Evolutionary conservation across 495 filamentous ascomycete species (phyloP).

Genomic region (Ascodesmis nigricans): DNA sequence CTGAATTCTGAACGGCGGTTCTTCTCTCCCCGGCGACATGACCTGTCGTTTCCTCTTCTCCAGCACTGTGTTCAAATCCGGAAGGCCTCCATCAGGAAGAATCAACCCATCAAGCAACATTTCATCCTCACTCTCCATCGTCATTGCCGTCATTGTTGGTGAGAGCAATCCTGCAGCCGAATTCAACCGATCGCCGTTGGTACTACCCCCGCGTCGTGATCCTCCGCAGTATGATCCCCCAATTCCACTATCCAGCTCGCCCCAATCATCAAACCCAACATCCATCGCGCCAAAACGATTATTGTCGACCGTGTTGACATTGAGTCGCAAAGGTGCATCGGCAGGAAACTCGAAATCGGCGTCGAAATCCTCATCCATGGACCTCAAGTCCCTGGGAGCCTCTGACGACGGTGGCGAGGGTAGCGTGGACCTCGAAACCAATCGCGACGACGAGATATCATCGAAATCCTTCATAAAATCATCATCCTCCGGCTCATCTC

Average conservation of each 20-base stretch:
- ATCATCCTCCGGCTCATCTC: conserved; percentile 36
- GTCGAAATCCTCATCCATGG: conserved; percentile 45
- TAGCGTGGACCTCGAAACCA: too few species aligned
- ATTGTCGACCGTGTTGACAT: conserved; percentile 15
- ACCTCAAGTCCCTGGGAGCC: too few species aligned
- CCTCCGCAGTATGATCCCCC: conserved; percentile 57
- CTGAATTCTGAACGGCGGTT: too few species aligned
- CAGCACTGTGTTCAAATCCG: conserved; percentile 50
- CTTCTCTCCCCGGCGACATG: too few species aligned
- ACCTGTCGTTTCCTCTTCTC: conserved; percentile 37
- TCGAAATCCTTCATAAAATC: conserved; percentile 38
- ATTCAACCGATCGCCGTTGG: conserved; percentile 26
- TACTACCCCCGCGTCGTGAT: conserved; percentile 33
- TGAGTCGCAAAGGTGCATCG: conserved; percentile 22
- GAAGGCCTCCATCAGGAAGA: conserved; percentile 56
- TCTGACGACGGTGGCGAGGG: too few species aligned
- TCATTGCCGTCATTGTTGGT: conserved; percentile 58
- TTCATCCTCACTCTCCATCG: conserved; percentile 86
- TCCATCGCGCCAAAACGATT: conserved; percentile 23
- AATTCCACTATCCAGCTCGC: conserved; percentile 73
- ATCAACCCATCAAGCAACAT: conserved; percentile 56
- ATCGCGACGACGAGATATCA: conserved; percentile 31
- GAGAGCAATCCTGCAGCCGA: conserved; percentile 61
- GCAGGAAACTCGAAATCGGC: conserved; percentile 52
- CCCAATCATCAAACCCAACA: conserved; percentile 82